These are phyloP conservation scores for Piedraia hortae DNA, from an alignment of 2,329 filamentous ascomycete species.

Conservation along the genomic window DNA sequence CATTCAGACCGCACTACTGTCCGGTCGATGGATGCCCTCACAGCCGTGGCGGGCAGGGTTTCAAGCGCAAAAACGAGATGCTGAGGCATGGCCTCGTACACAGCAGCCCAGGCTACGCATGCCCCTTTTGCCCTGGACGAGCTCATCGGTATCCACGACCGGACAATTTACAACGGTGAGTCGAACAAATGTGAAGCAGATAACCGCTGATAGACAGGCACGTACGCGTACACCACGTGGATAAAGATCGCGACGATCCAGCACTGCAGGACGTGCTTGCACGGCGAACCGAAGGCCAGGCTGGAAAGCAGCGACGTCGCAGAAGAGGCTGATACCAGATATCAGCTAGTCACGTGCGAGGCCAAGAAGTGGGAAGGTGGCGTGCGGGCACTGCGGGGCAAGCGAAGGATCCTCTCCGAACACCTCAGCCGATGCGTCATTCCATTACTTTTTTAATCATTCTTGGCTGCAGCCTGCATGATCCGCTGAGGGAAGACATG, in stretches of 20 bases:
- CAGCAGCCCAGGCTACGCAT: conserved; percentile 80
- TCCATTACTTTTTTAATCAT: neutral
- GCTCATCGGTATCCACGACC: conserved; percentile 88
- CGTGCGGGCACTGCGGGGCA: neutral
- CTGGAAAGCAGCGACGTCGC: conserved; percentile 50
- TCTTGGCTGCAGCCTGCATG: neutral
- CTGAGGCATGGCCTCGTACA: conserved; percentile 67
- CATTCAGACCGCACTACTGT: conserved; percentile 35
- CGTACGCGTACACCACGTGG: conserved; percentile 70
- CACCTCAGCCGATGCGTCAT: neutral
- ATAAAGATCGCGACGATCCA: conserved; percentile 72
- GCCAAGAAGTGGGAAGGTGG: conserved; percentile 2
- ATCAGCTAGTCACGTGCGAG: no score
- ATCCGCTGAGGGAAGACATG: neutral
- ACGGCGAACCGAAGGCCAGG: conserved; percentile 51
- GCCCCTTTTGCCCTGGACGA: conserved; percentile 79
- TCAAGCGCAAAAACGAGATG: conserved; percentile 45
- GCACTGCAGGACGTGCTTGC: conserved; percentile 56
- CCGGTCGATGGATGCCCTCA: conserved; percentile 29
- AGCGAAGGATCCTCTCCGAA: neutral
- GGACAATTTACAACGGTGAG: conserved; percentile 79
- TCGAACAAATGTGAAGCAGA: no score
- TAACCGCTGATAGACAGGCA: conserved; percentile 29
- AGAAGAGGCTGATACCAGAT: no score
- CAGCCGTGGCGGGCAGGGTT: conserved; percentile 34